Conservation (phyloP, 768 basidiomycete genomes). For the Trametes maxima region DNA sequence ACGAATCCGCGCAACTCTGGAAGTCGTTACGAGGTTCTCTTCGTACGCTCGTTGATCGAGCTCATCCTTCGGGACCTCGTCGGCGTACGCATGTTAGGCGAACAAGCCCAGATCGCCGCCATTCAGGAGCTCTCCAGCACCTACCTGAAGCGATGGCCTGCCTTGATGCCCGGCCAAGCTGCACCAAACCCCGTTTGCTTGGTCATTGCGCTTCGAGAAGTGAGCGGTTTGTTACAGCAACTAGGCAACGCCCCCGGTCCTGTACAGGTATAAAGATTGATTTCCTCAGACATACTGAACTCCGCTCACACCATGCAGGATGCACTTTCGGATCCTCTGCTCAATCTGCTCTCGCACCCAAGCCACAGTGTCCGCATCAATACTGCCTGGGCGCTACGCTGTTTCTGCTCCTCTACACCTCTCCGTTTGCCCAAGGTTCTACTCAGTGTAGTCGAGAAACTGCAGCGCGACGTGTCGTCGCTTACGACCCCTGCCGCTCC, state of each 20-base stretch:
- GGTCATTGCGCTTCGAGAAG: conserved; percentile 76
- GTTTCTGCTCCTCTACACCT: conserved; percentile 90
- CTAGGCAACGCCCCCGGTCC: conserved; percentile 91
- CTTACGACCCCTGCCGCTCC: conserved; percentile 73
- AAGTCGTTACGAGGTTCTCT: conserved; percentile 73
- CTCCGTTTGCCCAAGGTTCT: conserved; percentile 81
- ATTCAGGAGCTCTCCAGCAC: conserved; percentile 82
- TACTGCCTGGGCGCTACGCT: conserved; percentile 84
- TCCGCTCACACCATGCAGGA: conserved; percentile 44
- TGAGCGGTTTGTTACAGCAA: conserved; percentile 82
- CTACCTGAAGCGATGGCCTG: conserved; percentile 91
- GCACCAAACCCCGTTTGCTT: conserved; percentile 70
- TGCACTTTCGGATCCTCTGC: conserved; percentile 79
- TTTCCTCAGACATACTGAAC: not conserved
- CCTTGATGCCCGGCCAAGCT: conserved; percentile 84
- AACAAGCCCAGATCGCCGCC: conserved; percentile 91
- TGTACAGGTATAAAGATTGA: conserved; percentile 60
- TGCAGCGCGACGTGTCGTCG: conserved; percentile 80
- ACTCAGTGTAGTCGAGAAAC: conserved; percentile 72
- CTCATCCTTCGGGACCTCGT: conserved; percentile 84
- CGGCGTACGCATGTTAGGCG: conserved; percentile 85
- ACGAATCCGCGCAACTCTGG: conserved; percentile 53
- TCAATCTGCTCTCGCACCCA: conserved; percentile 85
- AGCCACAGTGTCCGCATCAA: conserved; percentile 85
- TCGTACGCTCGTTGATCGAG: conserved; percentile 72